A percentile compares a stretch with the other conserved stretches of the same genome.
Conservation (phyloP, 139 green algal genomes). For the Picochlorum sp. region DNA sequence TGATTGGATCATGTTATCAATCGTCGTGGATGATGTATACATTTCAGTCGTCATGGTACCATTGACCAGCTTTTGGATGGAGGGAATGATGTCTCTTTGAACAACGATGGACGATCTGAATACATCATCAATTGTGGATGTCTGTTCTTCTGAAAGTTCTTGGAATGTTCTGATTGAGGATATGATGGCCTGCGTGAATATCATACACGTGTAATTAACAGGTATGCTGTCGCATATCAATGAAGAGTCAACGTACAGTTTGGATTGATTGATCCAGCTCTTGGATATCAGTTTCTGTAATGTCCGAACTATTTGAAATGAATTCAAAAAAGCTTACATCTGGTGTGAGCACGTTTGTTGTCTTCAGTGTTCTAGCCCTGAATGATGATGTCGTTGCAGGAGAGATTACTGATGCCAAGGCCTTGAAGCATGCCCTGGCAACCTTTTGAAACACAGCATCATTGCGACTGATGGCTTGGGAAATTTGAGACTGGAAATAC, state of each 20-base stretch:
- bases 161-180: neutral
- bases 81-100: neutral
- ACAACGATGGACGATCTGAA: constrained; percentile 3
- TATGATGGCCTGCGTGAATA: neutral
- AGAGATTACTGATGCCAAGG: neutral
- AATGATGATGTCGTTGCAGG: too few species aligned
- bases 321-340: too few species aligned
- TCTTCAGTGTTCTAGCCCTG: too few species aligned
- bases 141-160: neutral
- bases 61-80: neutral
- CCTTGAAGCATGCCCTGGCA: neutral
- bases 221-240: too few species aligned
- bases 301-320: too few species aligned
- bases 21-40: neutral
- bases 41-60: neutral
- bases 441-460: neutral
- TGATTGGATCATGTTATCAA: neutral
- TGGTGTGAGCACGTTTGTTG: too few species aligned
- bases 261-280: too few species aligned
- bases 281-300: too few species aligned
- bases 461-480: neutral
- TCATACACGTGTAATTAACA: neutral
- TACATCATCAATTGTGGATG: neutral
- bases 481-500: neutral
- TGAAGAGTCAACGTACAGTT: too few species aligned